These are phyloP conservation scores for Pigoraptor vietnamica DNA, from an alignment of 78 protist genomes.

Conservation along the genomic window DNA sequence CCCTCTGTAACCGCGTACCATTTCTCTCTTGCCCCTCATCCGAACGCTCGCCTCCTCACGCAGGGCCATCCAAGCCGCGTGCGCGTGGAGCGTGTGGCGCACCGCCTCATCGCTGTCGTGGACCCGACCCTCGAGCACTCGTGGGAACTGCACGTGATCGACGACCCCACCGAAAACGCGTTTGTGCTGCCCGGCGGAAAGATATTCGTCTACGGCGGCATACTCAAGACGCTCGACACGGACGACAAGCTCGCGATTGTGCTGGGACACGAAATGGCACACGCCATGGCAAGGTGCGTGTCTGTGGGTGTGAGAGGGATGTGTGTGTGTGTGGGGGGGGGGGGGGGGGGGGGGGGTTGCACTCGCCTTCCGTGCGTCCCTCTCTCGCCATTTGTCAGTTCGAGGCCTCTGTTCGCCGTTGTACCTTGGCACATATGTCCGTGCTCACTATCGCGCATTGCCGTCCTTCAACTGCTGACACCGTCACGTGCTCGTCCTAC, in stretches of 20 bases:
- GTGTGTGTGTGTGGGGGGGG: too few relatives aligned
- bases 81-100: not conserved
- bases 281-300: not conserved
- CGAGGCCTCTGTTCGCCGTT: too few relatives aligned
- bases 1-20: too few relatives aligned
- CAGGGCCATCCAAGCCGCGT: not conserved
- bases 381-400: not conserved
- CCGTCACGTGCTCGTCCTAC: too few relatives aligned
- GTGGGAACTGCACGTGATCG: not conserved
- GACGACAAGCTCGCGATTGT: not conserved
- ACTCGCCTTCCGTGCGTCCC: too few relatives aligned
- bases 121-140: not conserved
- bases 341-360: too few relatives aligned
- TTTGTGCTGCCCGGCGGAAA: not conserved
- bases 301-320: not conserved
- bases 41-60: not conserved
- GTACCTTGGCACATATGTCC: too few relatives aligned
- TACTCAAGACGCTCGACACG: not conserved
- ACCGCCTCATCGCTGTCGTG: not conserved
- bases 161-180: not conserved
- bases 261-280: not conserved
- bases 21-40: too few relatives aligned
- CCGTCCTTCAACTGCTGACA: too few relatives aligned
- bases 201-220: not conserved
- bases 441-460: too few relatives aligned